Base-by-base conservation (phyloP, 495 filamentous ascomycete genomes). In the Aeminium ludgeri region DNA sequence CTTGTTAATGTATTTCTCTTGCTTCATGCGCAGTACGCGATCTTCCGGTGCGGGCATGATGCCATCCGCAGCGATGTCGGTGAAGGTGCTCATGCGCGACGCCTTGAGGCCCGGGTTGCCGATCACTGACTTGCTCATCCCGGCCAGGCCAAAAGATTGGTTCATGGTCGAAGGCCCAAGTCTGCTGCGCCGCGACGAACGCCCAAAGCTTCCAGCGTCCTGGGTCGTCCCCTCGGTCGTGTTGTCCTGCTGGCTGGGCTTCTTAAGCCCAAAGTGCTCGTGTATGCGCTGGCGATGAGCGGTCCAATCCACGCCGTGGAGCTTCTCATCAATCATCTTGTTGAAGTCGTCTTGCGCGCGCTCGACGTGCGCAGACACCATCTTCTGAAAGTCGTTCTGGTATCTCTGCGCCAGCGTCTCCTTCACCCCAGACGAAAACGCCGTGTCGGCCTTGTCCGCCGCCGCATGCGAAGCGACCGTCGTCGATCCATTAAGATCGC, bases 331-430 rank as follows among this genome's bases (percentile, higher is more conserved):
- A 33, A 99, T 62, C 57, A 91, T 95, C 30, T 69, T 58, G 55
- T 99, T 85, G 49, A 99, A 96, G 53, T 95, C 87, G 13, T 73
- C 74, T 30, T 84, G 76, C 11, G 85, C 83, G 41, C 86, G 74
- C 49, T 42, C 48, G 43, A 51, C 17, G 10, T 23, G 32, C 8
- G 3, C 25, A 19, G 42, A 38, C 20, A 46, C 38, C 38, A 40
- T 38, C 15, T 46, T 33, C 35, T 51, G 27, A 20, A 51, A 51
- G 29, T 40, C 29, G 17, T 33, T 40, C 18, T 34, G 41, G 35
- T 51, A 39, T 8, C 43, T 16, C 30, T 43, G 18, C 28, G 32
- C 48, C 7, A 46, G 34, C n/a, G 38, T 46, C 17, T 46, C 43
- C 32, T 51, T 51, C 20, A 51, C 48, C 10, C 43, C 38, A 4